Evolutionary conservation across 1,139 yeast species (phyloP).

Genomic region (Zygoascus meyerae): DNA sequence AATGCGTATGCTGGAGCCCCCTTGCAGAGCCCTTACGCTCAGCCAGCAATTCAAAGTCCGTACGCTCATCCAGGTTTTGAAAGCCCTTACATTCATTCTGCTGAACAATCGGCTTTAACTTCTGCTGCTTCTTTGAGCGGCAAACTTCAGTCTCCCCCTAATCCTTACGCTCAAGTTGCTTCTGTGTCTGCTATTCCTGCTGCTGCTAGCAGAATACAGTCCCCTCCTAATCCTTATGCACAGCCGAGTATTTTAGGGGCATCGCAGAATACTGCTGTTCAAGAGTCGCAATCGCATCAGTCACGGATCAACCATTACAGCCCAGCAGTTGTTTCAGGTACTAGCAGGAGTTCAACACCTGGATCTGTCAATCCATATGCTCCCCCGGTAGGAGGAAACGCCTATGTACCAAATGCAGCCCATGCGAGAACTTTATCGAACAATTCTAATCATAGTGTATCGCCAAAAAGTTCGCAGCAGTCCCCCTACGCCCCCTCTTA

Average conservation of each 20-base stretch:
- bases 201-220: background rate
- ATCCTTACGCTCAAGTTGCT: background rate
- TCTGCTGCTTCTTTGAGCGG: background rate
- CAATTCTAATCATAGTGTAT: conserved; percentile 7
- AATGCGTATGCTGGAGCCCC: no score
- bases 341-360: no score
- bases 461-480: conserved; percentile 4
- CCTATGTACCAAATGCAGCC: background rate
- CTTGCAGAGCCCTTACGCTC: no score
- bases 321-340: background rate
- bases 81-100: no score
- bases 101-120: no score
- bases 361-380: no score
- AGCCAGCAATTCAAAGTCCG: no score
- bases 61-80: no score
- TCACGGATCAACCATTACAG: background rate
- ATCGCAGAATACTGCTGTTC: no score
- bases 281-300: no score
- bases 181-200: conserved; percentile 2
- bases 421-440: conserved; percentile 16
- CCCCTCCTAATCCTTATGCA: conserved; percentile 11
- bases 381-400: background rate
- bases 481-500: conserved; percentile 7
- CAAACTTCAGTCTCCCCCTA: no score
- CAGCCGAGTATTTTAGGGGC: background rate